Evolutionary conservation across 2,329 filamentous ascomycete genomes (phyloP).

Genomic region (Aspergillus sp.): DNA sequence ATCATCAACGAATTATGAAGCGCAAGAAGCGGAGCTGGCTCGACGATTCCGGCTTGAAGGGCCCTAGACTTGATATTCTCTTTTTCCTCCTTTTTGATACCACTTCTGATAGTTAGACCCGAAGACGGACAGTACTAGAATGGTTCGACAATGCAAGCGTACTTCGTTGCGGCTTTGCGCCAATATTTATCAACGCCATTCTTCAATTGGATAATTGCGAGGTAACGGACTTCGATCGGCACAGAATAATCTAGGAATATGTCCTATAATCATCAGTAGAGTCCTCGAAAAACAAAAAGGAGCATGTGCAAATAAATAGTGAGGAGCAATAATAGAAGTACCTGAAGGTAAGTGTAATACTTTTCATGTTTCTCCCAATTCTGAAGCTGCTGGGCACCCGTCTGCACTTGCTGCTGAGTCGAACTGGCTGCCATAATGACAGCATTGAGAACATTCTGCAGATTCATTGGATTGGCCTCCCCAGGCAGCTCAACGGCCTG

Average conservation of each 20-base stretch:
- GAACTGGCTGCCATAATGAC: constrained; percentile 57
- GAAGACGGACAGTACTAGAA: neutral
- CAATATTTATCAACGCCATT: constrained; percentile 95
- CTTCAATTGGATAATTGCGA: constrained; percentile 89
- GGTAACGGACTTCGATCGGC: constrained; percentile 70
- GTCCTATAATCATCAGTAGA: constrained; percentile 43
- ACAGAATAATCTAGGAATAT: constrained; percentile 73
- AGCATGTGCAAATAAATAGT: neutral
- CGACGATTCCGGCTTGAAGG: constrained; percentile 67
- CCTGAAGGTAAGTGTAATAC: constrained; percentile 63
- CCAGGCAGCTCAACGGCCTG: constrained; percentile 71
- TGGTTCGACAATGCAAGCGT: constrained; percentile 18
- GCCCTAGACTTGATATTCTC: constrained; percentile 64
- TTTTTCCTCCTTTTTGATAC: constrained; percentile 63
- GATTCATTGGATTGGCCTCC: constrained; percentile 64
- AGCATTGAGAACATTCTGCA: constrained; percentile 56
- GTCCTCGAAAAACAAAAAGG: neutral
- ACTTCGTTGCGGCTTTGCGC: constrained; percentile 68
- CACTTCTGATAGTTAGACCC: constrained; percentile 33
- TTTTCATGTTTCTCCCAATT: constrained; percentile 61
- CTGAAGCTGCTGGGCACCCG: constrained; percentile 59
- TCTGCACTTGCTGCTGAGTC: constrained; percentile 58
- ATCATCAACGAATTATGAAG: constrained; percentile 81
- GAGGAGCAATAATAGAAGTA: constrained; percentile 23
- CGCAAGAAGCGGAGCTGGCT: constrained; percentile 66